Percentiles rank a stretch among this genome's conserved stretches.
Evolutionary conservation across 805 yeast genomes (phyloP).

Genomic region (Candida khao-thaluensis): DNA sequence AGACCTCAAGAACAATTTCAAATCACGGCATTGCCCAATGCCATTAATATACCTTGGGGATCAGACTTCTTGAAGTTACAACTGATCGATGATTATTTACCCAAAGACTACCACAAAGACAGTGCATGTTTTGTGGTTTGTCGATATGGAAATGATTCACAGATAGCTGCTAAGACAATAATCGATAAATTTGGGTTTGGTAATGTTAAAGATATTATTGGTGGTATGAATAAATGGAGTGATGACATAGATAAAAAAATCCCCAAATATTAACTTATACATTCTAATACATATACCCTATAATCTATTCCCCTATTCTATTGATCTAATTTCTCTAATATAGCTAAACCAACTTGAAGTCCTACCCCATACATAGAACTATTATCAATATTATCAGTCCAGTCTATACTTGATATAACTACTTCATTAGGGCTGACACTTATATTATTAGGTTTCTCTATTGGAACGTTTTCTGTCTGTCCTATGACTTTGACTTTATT

Average conservation of each 20-base stretch:
- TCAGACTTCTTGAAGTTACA: slow-evolving; percentile 34
- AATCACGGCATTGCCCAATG: slow-evolving; percentile 57
- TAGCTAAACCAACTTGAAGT: slow-evolving; percentile 48
- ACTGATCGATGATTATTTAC: slow-evolving; percentile 16
- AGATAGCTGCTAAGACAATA: slow-evolving; percentile 62
- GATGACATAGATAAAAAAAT: slow-evolving; percentile 54
- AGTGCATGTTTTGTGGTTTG: slow-evolving; percentile 62
- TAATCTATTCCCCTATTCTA: not conserved
- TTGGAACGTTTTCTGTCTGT: slow-evolving; percentile 28
- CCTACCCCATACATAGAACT: slow-evolving; percentile 56
- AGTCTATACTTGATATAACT: slow-evolving; percentile 48
- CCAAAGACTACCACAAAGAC: slow-evolving; percentile 9
- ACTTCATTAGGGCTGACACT: slow-evolving; percentile 50
- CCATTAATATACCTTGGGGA: slow-evolving; percentile 63
- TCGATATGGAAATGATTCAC: slow-evolving; percentile 90
- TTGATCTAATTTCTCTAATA: slow-evolving; percentile 43
- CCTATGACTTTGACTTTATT: slow-evolving; percentile 20
- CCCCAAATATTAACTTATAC: slow-evolving; percentile 61
- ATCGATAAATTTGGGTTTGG: slow-evolving; percentile 48
- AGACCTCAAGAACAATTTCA: slow-evolving; percentile 75
- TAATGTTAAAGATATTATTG: slow-evolving; percentile 64
- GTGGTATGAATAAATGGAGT: slow-evolving; percentile 77
- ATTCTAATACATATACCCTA: not conserved
- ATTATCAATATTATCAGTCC: slow-evolving; percentile 51
- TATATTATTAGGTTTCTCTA: slow-evolving; percentile 28